phyloP scores from a whole-genome alignment of 2,329 filamentous ascomycete species.

The Fusarium virguliforme region DNA sequence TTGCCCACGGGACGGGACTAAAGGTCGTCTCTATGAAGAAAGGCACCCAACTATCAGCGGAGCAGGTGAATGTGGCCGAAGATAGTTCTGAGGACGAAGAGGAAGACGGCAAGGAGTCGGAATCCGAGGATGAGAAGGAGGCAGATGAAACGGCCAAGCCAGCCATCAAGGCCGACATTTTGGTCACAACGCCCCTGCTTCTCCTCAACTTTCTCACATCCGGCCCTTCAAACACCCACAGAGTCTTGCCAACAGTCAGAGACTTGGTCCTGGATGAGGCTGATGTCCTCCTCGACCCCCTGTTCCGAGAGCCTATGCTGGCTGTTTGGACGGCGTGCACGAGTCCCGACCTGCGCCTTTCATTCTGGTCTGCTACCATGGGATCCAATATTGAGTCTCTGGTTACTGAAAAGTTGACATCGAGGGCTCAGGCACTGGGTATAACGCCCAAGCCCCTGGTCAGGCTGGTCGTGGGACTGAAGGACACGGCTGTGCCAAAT shows the following conservation, averaged over 20 bases:
- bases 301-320: constrained; percentile 92
- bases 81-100: constrained; percentile 58
- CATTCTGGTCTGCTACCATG: constrained; percentile 98
- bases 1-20: constrained; percentile 82
- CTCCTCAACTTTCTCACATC: constrained; percentile 80
- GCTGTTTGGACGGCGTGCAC: constrained; percentile 86
- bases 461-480: constrained; percentile 93
- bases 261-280: constrained; percentile 92
- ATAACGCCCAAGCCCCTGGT: constrained; percentile 71
- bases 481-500: constrained; percentile 95
- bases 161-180: constrained; percentile 57
- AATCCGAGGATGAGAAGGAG: constrained; percentile 56
- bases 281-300: constrained; percentile 90
- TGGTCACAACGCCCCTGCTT: constrained; percentile 68
- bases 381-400: constrained; percentile 91
- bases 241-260: constrained; percentile 76
- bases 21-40: constrained; percentile 88
- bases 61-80: constrained; percentile 57
- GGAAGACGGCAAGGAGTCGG: constrained; percentile 58
- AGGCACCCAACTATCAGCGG: constrained; percentile 79
- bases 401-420: constrained; percentile 76
- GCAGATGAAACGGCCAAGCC: constrained; percentile 50
- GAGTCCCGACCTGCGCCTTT: constrained; percentile 78
- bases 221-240: constrained; percentile 62
- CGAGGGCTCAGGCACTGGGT: constrained; percentile 63